These are phyloP conservation scores for Hondaea fermentalgiana DNA, from an alignment of 108 stramenopile genomes.

Conservation along the genomic window DNA sequence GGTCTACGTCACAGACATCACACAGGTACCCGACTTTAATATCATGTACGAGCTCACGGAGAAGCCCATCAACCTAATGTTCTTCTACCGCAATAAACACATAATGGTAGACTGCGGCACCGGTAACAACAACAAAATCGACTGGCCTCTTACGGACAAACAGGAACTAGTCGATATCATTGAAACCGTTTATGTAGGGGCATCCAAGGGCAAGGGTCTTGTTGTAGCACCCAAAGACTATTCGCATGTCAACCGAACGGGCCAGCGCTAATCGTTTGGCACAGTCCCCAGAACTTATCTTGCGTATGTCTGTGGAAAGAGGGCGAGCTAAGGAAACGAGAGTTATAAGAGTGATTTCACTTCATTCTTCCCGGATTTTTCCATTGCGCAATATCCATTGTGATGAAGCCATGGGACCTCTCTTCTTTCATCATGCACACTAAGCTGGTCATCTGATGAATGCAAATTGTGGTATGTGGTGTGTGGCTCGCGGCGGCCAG, in stretches of 20 bases:
- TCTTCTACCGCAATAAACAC: slow-evolving; percentile 95
- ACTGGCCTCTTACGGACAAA: slow-evolving; percentile 89
- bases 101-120: slow-evolving; percentile 98
- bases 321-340: too few species aligned
- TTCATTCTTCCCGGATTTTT: too few species aligned
- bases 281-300: too few species aligned
- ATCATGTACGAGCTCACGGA: slow-evolving; percentile 95
- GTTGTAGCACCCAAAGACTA: slow-evolving; percentile 97
- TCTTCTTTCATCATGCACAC: too few species aligned
- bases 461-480: too few species aligned
- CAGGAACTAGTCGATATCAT: slow-evolving; percentile 98
- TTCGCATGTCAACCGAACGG: slow-evolving; percentile 85
- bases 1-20: slow-evolving; percentile 90
- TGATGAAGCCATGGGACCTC: too few species aligned
- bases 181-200: slow-evolving; percentile 91
- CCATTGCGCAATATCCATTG: too few species aligned
- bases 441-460: too few species aligned
- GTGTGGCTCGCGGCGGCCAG: too few species aligned
- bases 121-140: slow-evolving; percentile 99
- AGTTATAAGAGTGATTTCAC: too few species aligned
- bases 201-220: slow-evolving; percentile 88
- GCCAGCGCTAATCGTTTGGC: background rate
- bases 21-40: slow-evolving; percentile 91
- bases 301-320: too few species aligned
- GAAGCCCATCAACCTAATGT: slow-evolving; percentile 92